A percentile compares a stretch with the other conserved stretches of the same genome.
Evolutionary conservation across 768 basidiomycete genomes (phyloP).

Genomic region (Panus rudis): DNA sequence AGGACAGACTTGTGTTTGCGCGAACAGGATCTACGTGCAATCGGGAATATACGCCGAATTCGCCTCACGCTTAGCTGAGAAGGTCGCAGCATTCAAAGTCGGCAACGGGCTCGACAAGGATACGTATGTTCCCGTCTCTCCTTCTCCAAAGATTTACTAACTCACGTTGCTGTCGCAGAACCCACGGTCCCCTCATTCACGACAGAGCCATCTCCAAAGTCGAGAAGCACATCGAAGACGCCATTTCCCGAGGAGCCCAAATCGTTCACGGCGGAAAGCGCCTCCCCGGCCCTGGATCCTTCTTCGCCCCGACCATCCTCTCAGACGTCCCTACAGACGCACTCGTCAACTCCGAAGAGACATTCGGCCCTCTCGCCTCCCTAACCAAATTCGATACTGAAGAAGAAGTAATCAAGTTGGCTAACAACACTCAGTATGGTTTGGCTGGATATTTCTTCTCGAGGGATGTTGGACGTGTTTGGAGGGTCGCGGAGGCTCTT

Average conservation of each 20-base stretch:
- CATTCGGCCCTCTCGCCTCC: conserved; percentile 89
- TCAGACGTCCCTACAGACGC: conserved; percentile 72
- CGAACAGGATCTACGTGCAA: conserved; percentile 92
- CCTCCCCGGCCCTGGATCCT: conserved; percentile 48
- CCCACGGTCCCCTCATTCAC: conserved; percentile 95
- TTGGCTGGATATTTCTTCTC: conserved; percentile 94
- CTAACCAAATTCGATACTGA: conserved; percentile 89
- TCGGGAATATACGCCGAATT: conserved; percentile 89
- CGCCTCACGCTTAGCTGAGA: conserved; percentile 77
- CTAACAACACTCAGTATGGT: conserved; percentile 79
- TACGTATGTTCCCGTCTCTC: conserved; percentile 41
- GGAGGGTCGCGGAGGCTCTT: conserved; percentile 90
- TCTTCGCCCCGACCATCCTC: conserved; percentile 86
- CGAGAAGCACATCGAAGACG: conserved; percentile 79
- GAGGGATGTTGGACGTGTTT: conserved; percentile 79
- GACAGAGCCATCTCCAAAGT: conserved; percentile 81
- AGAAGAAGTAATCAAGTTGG: conserved; percentile 81
- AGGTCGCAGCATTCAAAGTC: conserved; percentile 76
- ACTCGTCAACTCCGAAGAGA: conserved; percentile 74
- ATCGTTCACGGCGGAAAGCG: conserved; percentile 85
- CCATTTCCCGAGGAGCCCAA: conserved; percentile 77
- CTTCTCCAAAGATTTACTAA: background rate
- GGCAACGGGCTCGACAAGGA: conserved; percentile 80
- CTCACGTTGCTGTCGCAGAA: conserved; percentile 37
- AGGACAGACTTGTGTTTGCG: conserved; percentile 84